Evolutionary conservation across 129 eudicot species (phyloP).

Genomic region (Erigeron canadensis): DNA sequence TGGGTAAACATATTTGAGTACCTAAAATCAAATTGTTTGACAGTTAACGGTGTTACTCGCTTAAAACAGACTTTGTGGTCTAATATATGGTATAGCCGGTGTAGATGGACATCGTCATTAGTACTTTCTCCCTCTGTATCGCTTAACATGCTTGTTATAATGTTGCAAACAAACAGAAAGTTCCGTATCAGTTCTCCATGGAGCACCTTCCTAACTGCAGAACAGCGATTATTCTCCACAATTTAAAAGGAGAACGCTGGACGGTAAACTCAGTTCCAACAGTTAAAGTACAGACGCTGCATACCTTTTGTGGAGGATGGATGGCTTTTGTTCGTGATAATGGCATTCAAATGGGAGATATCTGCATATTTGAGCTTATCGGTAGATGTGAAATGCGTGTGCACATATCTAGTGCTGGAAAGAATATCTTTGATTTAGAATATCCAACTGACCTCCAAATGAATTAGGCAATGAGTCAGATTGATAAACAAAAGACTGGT

Average conservation of each 20-base stretch:
- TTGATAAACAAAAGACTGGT: slow-evolving; percentile 24
- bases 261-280: slow-evolving; percentile 74
- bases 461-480: slow-evolving; percentile 23
- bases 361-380: slow-evolving; percentile 87
- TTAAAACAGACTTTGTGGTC: background rate
- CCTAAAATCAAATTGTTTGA: background rate
- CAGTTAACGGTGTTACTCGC: background rate
- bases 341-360: slow-evolving; percentile 72
- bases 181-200: slow-evolving; percentile 68
- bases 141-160: background rate
- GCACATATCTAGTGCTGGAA: slow-evolving; percentile 55
- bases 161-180: slow-evolving; percentile 45
- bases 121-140: background rate
- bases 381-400: slow-evolving; percentile 77
- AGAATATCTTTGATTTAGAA: slow-evolving; percentile 23
- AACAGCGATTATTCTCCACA: slow-evolving; percentile 68
- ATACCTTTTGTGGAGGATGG: slow-evolving; percentile 95
- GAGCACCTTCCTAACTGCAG: slow-evolving; percentile 66
- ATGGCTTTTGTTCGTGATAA: slow-evolving; percentile 90
- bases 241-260: slow-evolving; percentile 76
- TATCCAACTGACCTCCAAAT: slow-evolving; percentile 39
- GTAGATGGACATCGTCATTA: too few species aligned
- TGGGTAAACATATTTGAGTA: background rate
- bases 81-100: background rate
- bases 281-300: slow-evolving; percentile 61